phyloP scores from a whole-genome alignment of 1,284 basidiomycete genomes.

The Violaceomyces palustris region DNA sequence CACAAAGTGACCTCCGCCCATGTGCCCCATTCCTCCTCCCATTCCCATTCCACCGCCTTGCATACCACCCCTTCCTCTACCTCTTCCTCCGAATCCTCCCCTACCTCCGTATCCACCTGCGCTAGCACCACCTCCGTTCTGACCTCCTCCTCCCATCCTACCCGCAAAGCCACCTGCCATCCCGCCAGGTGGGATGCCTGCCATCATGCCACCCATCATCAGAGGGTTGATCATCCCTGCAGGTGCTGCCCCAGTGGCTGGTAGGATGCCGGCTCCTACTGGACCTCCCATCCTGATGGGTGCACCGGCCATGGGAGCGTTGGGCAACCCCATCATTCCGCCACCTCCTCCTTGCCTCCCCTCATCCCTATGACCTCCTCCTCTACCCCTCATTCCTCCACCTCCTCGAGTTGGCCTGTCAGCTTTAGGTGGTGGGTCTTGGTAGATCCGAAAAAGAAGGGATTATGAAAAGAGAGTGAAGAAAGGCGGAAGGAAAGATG shows the following conservation, averaged over 20 bases:
- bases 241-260: background rate
- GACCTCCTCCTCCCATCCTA: conserved; percentile 10
- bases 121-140: conserved; percentile 14
- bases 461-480: background rate
- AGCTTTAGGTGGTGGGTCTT: conserved; percentile 18
- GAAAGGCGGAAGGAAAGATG: background rate
- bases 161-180: conserved; percentile 8
- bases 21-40: background rate
- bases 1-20: conserved; percentile 8
- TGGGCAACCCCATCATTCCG: conserved; percentile 21
- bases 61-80: background rate
- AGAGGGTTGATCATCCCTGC: conserved; percentile 38
- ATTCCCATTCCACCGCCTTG: conserved; percentile 1
- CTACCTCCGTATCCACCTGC: conserved; percentile 10
- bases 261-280: conserved; percentile 13
- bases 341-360: conserved; percentile 9
- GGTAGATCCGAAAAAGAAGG: background rate
- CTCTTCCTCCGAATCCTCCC: conserved; percentile 6
- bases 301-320: conserved; percentile 33
- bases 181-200: background rate
- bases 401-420: conserved; percentile 37
- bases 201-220: conserved; percentile 42
- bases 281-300: conserved; percentile 39
- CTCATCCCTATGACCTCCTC: conserved; percentile 19
- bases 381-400: conserved; percentile 24